phyloP scores from a whole-genome alignment of 2,329 filamentous ascomycete genomes.

The Cercospora citrullina region DNA sequence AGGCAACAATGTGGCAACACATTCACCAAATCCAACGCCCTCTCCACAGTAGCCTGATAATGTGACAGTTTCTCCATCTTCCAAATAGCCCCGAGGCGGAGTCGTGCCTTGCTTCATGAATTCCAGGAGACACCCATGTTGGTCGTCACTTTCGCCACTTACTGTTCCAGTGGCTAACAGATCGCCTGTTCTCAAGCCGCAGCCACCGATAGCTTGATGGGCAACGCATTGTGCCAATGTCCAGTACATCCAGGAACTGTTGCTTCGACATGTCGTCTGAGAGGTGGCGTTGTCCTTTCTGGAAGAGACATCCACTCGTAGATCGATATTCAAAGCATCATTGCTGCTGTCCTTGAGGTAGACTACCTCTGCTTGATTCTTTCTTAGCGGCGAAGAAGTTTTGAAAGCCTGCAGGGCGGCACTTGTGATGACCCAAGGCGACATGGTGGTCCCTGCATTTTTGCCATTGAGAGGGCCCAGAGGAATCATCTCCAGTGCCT shows the following conservation, averaged over 20 bases:
- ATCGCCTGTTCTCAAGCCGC: constrained; percentile 45
- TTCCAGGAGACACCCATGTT: constrained; percentile 47
- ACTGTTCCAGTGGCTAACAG: constrained; percentile 47
- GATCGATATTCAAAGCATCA: constrained; percentile 29
- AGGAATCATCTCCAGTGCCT: constrained; percentile 61
- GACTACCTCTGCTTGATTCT: constrained; percentile 19
- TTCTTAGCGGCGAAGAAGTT: constrained; percentile 25
- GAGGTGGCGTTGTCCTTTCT: constrained; percentile 4
- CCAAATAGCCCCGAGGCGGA: constrained; percentile 40
- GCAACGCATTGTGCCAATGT: constrained; percentile 46
- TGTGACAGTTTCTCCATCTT: constrained; percentile 44
- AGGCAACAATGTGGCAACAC: constrained; percentile 40
- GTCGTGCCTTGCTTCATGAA: constrained; percentile 42
- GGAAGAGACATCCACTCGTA: constrained; percentile 29
- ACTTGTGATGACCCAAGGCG: constrained; percentile 61
- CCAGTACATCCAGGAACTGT: constrained; percentile 45
- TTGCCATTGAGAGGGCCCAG: constrained; percentile 63
- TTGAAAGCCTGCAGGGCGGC: constrained; percentile 52
- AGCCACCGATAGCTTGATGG: constrained; percentile 45
- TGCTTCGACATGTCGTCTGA: constrained; percentile 30
- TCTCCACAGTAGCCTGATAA: constrained; percentile 42
- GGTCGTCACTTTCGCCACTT: constrained; percentile 39
- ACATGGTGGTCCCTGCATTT: constrained; percentile 60
- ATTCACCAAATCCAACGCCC: constrained; percentile 46
- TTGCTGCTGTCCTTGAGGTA: constrained; percentile 32